Conservation (phyloP, 192 early-diverging fungal species). For the Umbelopsis isabellina region DNA sequence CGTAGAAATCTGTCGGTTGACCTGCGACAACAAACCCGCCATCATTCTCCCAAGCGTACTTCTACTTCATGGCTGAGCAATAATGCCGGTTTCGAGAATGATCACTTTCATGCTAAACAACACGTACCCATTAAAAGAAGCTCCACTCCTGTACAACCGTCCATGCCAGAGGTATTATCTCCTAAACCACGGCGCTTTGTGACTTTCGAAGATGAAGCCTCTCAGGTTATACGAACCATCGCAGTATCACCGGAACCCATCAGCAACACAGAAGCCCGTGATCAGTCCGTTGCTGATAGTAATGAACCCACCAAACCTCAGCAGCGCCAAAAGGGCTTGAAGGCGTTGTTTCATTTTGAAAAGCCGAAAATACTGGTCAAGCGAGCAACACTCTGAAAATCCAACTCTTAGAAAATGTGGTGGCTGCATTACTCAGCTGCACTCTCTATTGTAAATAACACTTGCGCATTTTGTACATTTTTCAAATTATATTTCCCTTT, state of each 20-base stretch:
- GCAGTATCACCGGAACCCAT: background rate
- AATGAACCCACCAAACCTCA: background rate
- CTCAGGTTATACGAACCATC: background rate
- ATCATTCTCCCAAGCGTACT: background rate
- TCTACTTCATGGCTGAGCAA: slow-evolving; percentile 1
- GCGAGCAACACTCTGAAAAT: background rate
- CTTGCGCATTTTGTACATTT: too few species aligned
- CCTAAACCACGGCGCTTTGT: background rate
- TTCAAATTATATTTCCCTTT: too few species aligned
- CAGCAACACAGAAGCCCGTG: too few species aligned
- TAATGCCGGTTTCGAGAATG: background rate
- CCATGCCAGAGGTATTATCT: background rate
- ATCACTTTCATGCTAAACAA: background rate
- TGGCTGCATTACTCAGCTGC: too few species aligned
- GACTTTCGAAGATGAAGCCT: background rate
- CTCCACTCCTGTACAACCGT: background rate
- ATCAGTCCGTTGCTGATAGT: background rate
- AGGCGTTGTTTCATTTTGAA: slow-evolving; percentile 1
- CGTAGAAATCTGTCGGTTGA: background rate
- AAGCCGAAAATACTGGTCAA: background rate
- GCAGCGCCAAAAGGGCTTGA: background rate
- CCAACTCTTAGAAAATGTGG: too few species aligned
- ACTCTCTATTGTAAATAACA: too few species aligned
- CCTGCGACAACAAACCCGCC: background rate
- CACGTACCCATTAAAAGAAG: background rate